Evolutionary conservation across 257 asterid genomes (phyloP).

Genomic region (Solanum appendiculatum): DNA sequence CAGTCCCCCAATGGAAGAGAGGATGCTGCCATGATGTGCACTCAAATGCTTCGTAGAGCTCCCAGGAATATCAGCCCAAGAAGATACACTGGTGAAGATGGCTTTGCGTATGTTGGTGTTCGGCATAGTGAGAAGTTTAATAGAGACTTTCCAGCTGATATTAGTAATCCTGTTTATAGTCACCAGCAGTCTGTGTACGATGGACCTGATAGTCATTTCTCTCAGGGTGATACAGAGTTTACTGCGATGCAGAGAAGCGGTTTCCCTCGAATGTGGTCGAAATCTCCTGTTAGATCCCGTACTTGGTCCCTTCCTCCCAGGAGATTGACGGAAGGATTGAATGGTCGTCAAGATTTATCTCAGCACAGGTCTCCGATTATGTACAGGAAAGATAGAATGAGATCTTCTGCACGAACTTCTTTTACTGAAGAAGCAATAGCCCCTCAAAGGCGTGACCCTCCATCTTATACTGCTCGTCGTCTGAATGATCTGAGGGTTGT

Average conservation of each 20-base stretch:
- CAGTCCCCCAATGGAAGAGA: slow-evolving; percentile 51
- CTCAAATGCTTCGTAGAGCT: slow-evolving; percentile 34
- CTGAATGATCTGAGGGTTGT: slow-evolving; percentile 41
- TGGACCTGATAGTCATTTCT: slow-evolving; percentile 32
- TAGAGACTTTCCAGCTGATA: slow-evolving; percentile 42
- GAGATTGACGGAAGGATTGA: slow-evolving; percentile 23
- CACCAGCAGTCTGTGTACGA: slow-evolving; percentile 42
- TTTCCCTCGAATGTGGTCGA: slow-evolving; percentile 41
- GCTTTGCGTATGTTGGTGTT: slow-evolving; percentile 23
- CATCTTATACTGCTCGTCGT: slow-evolving; percentile 34
- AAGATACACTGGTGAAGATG: slow-evolving; percentile 25
- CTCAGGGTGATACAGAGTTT: slow-evolving; percentile 41
- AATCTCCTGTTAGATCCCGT: slow-evolving; percentile 53
- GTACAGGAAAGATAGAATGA: slow-evolving; percentile 50
- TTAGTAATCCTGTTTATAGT: slow-evolving; percentile 28
- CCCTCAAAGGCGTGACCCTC: slow-evolving; percentile 55
- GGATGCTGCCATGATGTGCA: slow-evolving; percentile 27
- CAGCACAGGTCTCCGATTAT: slow-evolving; percentile 50
- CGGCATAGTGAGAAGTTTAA: slow-evolving; percentile 38
- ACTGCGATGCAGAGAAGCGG: slow-evolving; percentile 46
- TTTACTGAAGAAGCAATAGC: slow-evolving; percentile 43
- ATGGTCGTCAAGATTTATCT: slow-evolving; percentile 26
- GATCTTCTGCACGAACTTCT: slow-evolving; percentile 57
- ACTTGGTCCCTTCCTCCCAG: slow-evolving; percentile 62
- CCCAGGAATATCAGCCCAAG: slow-evolving; percentile 52